Evolutionary conservation across 352 stramenopile species (phyloP), one percentile per base, ranked within the genome.

Genomic region (Pythium myriotylum): DNA sequence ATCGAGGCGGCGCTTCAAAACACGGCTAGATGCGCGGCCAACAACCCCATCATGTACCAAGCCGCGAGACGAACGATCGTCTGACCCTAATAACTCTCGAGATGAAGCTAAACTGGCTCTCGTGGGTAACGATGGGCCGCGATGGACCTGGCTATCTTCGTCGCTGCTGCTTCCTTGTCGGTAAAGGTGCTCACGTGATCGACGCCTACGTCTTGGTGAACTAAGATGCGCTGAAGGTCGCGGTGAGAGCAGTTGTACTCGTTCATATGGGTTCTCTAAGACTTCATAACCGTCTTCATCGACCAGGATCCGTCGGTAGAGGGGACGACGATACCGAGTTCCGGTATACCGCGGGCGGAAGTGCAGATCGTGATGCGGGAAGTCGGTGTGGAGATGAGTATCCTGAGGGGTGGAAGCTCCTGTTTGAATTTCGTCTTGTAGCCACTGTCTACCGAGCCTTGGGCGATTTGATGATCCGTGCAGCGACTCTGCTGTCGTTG

Each of bases 261-360:
- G n/a, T 8, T 62, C 55, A 43, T 54, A 62, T 13, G 43, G 55
- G 13, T 45, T 35, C 12, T 62, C 47, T 9, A 40, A 39, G 5
- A 65, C 27, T 39, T 57, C 57, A 23, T 65, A 65, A 1, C 57
- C 57, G 12, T 48, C 37, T 53, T 65, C 57, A 37, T 65, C 57
- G 22, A 65, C 57, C 3, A 65, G 22, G 16, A 65, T 37, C 14
- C 49, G 57, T 27, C 57, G 57, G 46, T 65, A 65, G 1, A 57
- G 19, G 3, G 57, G 47, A 27, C 57, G 57, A 41, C 54, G 46
- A 35, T 29, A 50, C 8, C 46, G 39, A n/a, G 55, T n/a, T 16
- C 16, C 6, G 9, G 27, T 19, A 4, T 22, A 37, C 23, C 46
- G 55, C 23, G 23, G 3, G 2, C 33, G 45, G 29, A 26, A 26